These are phyloP conservation scores for Drechslerella stenobrocha DNA, from an alignment of 2,329 filamentous ascomycete genomes.

Conservation along the genomic window DNA sequence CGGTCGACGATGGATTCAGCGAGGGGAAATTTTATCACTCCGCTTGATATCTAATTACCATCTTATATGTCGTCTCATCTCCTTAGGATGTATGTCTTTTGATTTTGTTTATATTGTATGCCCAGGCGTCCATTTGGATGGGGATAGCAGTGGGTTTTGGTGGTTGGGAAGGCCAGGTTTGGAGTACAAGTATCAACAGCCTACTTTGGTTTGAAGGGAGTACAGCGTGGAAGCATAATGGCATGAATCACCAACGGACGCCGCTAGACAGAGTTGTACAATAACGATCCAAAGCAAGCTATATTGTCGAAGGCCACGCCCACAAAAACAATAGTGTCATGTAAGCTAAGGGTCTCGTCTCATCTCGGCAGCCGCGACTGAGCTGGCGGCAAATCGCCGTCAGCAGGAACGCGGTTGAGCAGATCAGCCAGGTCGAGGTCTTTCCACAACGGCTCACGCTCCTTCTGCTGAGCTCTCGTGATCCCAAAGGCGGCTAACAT, in stretches of 20 bases:
- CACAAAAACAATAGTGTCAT: too few species aligned
- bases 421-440: constrained; percentile 74
- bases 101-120: not conserved
- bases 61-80: too few species aligned
- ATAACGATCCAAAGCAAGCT: too few species aligned
- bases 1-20: constrained; percentile 50
- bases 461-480: constrained; percentile 73
- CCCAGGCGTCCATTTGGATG: too few species aligned
- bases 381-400: constrained; percentile 23
- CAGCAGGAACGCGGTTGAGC: constrained; percentile 58
- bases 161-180: too few species aligned
- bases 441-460: constrained; percentile 74
- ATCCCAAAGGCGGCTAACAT: constrained; percentile 74
- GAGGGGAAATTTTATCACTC: constrained; percentile 14
- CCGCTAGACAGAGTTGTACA: too few species aligned
- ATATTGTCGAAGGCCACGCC: too few species aligned
- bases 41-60: constrained; percentile 21
- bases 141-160: too few species aligned
- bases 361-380: constrained; percentile 26
- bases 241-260: too few species aligned
- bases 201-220: too few species aligned
- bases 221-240: too few species aligned
- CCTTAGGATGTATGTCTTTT: not conserved
- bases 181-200: too few species aligned
- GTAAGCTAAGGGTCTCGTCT: not conserved